phyloP scores from a whole-genome alignment of 73 alveolate genomes.

The Tetrahymena malaccensis region DNA sequence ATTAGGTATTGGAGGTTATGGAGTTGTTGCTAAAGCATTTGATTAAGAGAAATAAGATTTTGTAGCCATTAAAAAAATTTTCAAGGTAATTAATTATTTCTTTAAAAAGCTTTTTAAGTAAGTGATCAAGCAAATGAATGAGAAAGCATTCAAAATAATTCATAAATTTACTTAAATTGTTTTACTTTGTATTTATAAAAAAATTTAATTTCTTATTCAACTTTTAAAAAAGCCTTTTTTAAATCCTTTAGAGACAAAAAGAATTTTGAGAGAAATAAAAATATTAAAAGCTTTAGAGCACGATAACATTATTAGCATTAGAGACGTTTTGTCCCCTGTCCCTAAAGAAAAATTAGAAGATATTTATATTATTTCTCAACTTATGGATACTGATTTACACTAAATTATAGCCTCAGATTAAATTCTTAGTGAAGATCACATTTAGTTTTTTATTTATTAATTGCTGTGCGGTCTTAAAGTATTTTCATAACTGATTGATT shows the following conservation, averaged over 20 bases:
- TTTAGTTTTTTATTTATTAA: constrained; percentile 71
- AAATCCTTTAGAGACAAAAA: constrained; percentile 48
- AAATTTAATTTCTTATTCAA: no score
- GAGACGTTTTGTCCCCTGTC: constrained; percentile 35
- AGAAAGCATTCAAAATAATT: no score
- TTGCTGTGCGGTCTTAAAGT: constrained; percentile 72
- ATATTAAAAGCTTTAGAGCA: constrained; percentile 59
- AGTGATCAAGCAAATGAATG: no score
- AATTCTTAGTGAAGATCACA: constrained; percentile 75
- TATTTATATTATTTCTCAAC: constrained; percentile 71
- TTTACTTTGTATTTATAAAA: no score
- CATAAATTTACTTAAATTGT: no score
- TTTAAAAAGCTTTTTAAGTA: no score
- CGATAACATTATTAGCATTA: constrained; percentile 53
- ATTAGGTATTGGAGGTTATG: not conserved
- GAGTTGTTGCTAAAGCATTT: not conserved
- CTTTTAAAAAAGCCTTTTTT: constrained; percentile 15
- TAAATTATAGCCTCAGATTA: constrained; percentile 75
- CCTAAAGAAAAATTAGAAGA: constrained; percentile 58
- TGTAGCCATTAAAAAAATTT: constrained; percentile 67
- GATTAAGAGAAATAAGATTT: constrained; percentile 32
- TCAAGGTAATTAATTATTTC: constrained; percentile 5
- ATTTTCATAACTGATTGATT: not conserved
- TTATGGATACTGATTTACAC: constrained; percentile 92
- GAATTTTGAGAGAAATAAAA: constrained; percentile 64